Evolutionary conservation across 257 asterid species (phyloP).

Genomic region (Jacaranda copaia): DNA sequence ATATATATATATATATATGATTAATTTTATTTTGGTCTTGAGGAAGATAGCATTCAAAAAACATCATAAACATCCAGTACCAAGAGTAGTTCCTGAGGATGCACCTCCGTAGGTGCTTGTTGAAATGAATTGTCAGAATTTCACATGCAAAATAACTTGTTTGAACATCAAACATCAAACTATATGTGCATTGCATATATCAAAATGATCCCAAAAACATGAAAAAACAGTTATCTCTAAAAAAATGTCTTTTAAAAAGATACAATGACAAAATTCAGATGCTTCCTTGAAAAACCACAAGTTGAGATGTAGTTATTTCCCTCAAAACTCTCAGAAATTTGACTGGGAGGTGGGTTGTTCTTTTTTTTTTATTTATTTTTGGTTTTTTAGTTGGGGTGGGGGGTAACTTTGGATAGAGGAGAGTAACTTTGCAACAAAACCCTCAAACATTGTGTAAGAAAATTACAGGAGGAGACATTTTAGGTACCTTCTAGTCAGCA

Average conservation of each 20-base stretch:
- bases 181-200: background rate
- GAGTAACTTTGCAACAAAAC: background rate
- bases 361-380: no score
- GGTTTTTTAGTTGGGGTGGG: background rate
- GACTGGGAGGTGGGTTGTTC: background rate
- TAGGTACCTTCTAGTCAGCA: conserved; percentile 38
- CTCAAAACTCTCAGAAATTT: no score
- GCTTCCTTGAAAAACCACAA: no score
- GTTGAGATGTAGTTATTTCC: no score
- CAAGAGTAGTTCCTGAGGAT: conserved; percentile 1
- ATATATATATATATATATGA: no score
- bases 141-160: background rate
- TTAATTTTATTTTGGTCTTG: no score
- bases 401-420: background rate
- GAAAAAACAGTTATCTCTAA: background rate
- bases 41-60: background rate
- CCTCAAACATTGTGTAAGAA: conserved; percentile 8
- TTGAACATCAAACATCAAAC: background rate
- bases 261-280: no score
- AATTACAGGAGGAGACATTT: conserved; percentile 8
- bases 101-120: background rate
- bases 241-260: no score
- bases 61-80: background rate
- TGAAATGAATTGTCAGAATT: conserved; percentile 2
- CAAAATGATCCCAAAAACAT: background rate